Conservation (phyloP, 169 alveolate genomes). For the Babesia bovis region DNA sequence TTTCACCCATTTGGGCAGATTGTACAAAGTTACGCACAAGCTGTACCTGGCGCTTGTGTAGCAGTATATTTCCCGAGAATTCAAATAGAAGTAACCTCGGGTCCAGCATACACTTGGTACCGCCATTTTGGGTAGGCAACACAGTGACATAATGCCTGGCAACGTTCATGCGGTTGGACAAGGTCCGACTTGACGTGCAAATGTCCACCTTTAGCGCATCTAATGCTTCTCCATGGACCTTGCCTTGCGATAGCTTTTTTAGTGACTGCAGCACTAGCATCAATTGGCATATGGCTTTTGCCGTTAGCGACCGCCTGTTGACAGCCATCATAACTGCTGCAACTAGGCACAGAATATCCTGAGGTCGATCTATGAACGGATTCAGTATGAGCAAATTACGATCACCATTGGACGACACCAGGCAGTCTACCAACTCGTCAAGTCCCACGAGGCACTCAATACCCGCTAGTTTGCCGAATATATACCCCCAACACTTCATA, state of each 20-base stretch:
- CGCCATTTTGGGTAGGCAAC: conserved; percentile 4
- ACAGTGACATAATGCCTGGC: conserved; percentile 56
- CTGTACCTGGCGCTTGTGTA: conserved; percentile 85
- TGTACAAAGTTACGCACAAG: conserved; percentile 78
- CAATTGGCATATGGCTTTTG: conserved; percentile 57
- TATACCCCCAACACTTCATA: conserved; percentile 53
- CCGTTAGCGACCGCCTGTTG: conserved; percentile 57
- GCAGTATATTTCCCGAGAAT: conserved; percentile 83
- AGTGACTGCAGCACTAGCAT: conserved; percentile 43
- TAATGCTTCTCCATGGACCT: conserved; percentile 18
- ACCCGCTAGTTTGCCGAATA: conserved; percentile 63
- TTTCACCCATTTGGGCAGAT: conserved; percentile 70
- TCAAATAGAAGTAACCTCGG: conserved; percentile 89
- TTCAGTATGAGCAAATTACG: conserved; percentile 34
- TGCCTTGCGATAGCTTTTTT: conserved; percentile 37
- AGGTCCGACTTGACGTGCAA: conserved; percentile 31
- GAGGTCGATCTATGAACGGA: conserved; percentile 51
- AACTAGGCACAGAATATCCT: conserved; percentile 51
- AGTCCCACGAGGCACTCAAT: conserved; percentile 44
- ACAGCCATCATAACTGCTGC: conserved; percentile 66
- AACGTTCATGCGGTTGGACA: conserved; percentile 36
- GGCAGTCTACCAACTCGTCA: conserved; percentile 63
- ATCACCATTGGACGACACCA: conserved; percentile 60
- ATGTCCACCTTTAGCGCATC: conserved; percentile 40
- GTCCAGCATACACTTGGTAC: conserved; percentile 62